These are phyloP conservation scores for Colletotrichum navitas DNA, from an alignment of 2,329 filamentous ascomycete genomes.

Conservation along the genomic window DNA sequence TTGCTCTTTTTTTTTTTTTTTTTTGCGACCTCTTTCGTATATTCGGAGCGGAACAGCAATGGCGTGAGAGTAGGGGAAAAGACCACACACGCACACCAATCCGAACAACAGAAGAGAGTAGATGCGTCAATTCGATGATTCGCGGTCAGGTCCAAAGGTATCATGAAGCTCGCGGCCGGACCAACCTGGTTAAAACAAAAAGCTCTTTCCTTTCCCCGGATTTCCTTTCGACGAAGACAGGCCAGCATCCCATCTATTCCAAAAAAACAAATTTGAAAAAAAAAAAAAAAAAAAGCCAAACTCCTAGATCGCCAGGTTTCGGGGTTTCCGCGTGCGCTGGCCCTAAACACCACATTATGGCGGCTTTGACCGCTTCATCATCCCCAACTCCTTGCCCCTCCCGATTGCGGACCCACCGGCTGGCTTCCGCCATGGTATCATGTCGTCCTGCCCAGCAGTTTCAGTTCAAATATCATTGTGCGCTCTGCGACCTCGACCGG, in stretches of 20 bases:
- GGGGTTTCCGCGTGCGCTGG: neutral
- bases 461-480: conserved; percentile 38
- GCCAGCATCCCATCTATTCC: conserved; percentile 37
- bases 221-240: conserved; percentile 22
- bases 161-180: conserved; percentile 40
- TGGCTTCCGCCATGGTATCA: conserved; percentile 33
- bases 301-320: conserved; percentile 37
- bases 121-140: conserved; percentile 39
- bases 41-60: conserved; percentile 15
- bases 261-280: conserved; percentile 5
- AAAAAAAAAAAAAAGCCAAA: conserved; percentile 30
- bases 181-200: conserved; percentile 23
- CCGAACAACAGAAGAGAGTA: conserved; percentile 34
- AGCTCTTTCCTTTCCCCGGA: conserved; percentile 21
- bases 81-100: conserved; percentile 16
- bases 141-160: conserved; percentile 39
- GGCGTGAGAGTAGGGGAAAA: neutral
- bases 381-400: conserved; percentile 24
- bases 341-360: conserved; percentile 31
- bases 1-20: conserved; percentile 16
- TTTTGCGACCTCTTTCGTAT: conserved; percentile 25
- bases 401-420: neutral
- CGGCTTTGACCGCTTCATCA: conserved; percentile 24
- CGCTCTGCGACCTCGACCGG: conserved; percentile 43
- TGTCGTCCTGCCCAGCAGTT: conserved; percentile 41